Evolutionary conservation across 495 filamentous ascomycete species (phyloP), one percentile per base, ranked within the genome.

Genomic region (Endocarpon pusillum): DNA sequence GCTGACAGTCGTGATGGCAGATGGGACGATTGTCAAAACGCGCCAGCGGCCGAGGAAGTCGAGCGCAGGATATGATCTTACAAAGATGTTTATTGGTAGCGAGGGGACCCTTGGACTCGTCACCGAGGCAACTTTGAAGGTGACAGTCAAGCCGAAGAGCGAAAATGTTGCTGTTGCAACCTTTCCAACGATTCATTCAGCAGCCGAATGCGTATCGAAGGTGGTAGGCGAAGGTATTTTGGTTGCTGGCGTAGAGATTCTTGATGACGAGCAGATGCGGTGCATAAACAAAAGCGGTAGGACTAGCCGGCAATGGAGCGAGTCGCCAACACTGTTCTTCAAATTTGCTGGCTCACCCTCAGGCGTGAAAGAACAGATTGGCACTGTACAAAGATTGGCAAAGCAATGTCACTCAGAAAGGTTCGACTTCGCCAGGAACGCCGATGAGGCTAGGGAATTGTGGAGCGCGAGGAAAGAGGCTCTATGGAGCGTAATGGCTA

Each of bases 61-160:
- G n/a, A 71, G 67, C 34, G 73, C 73, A 24, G 73, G 73, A 1
- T 78, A 78, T 42, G 73, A 78, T 42, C 54, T 78, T 4, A 78
- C 69, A 3, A 55, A 66, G 12, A 54, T 73, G 27, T 73, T 78
- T 39, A 67, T 78, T 37, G 73, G 73, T 7, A 69, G 64, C 40
- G 72, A 77, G 45, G 73, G 73, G 4, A 78, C 73, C 2, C 61
- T 78, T 3, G 73, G 72, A 9, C 58, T 78, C 4, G 66, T 77
- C 3, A 75, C 72, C 1, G 73, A 78, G 51, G 73, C 73, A 1
- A 66, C 62, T 3, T 42, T 78, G 34, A 78, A 73, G 43, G 54
- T 78, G 31, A 72, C 73, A 1, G 61, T 71, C n/a, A 64, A 62
- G 42, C 73, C 73, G 0, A 59, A 72, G 43, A 71, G 65, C 35